Base-by-base conservation (phyloP, 768 basidiomycete species). In the Psilocybe cyanescens region DNA sequence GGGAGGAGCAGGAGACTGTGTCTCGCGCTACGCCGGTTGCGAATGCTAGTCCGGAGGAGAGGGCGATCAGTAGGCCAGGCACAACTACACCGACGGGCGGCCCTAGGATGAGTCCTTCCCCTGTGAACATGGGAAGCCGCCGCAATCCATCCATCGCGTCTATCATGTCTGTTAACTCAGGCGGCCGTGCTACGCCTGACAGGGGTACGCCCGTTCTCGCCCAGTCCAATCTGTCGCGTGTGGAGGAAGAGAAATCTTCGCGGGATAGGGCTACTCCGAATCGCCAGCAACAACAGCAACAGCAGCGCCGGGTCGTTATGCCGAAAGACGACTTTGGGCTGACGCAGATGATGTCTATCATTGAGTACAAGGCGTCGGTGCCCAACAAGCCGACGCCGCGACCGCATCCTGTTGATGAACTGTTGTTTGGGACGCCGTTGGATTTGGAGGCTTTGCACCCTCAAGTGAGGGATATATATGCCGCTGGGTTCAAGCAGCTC, bases 261-360 rank as follows among this genome's bases (percentile, higher is more conserved):
- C 54, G 41, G 64, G 39, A 59, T 64, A 46, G 53, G 6, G 49
- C 71, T 2, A 73, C 75, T 3, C 71, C 75, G 11, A 81, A n/a
- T 44, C 54, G 33, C 28, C 58, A 66, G 44, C 55, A 49, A 12
- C 75, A 76, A 45, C 58, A 66, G 44, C 55, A 49, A 12, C 75
- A 76, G 44, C 74, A 75, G 52, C 85, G 79, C 63, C 82, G 75
- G 48, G 78, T 81, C 35, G 71, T 84, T 46, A 74, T 90, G 51
- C 85, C 85, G n/a, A 83, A 81, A 62, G 88, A 96, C 69, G 94
- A 96, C 72, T 96, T 96, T 75, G 95, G 95, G 1, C 78, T 97
- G 28, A 76, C 85, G 7, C 83, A 88, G 55, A 95, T 97, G 92
- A 83, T 97, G 83, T 89, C 92, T 28, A 81, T 96, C 46, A 94